Evolutionary conservation across 306 rosid species (phyloP), one percentile per base, ranked within the genome.

Genomic region (Cercis canadensis): DNA sequence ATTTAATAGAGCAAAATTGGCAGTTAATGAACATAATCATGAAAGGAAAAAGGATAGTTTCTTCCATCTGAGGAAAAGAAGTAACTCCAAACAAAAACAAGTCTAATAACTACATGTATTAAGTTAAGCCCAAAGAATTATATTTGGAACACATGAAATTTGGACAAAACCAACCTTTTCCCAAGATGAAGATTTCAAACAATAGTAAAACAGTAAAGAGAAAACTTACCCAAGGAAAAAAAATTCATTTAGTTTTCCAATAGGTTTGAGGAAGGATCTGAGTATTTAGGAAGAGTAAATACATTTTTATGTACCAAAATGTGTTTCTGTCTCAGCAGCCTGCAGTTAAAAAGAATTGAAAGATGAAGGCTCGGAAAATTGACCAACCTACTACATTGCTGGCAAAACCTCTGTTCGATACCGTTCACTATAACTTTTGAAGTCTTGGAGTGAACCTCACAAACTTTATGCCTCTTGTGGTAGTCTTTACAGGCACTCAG

Each of bases 391-490:
- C 98, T 89, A 80, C 98, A 92, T 81, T 92, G 98, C 88, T 92
- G 98, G 69, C 98, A 92, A 72, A 92, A 89, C 83, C 98, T 86
- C 32, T 92, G 98, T 74, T 92, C 92, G 58, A 79, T 85, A 31
- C 96, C 96, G 63, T 90, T 83, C 29, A 92, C 97, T 55, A 92
- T 83, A 44, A 88, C 98, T 59, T 69, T 82, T 34, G 96, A 73
- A 58, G 98, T 90, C 76, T 92, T 92, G 13, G 98, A 90, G 74
- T 92, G 98, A 77, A 81, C 70, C 72, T 92, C 98, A 75, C 98
- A 92, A 64, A 92, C 98, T 72, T 77, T 92, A 74, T 92, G 98
- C 87, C 96, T 88, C 86, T 83, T 92, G 82, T 92, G 96, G 77
- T 90, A 92, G 18, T 92, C 96, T 40, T 92, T 92, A 19, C 81